Base-by-base conservation (phyloP, 352 stramenopile species). In the Halophytophthora batemanensis region DNA sequence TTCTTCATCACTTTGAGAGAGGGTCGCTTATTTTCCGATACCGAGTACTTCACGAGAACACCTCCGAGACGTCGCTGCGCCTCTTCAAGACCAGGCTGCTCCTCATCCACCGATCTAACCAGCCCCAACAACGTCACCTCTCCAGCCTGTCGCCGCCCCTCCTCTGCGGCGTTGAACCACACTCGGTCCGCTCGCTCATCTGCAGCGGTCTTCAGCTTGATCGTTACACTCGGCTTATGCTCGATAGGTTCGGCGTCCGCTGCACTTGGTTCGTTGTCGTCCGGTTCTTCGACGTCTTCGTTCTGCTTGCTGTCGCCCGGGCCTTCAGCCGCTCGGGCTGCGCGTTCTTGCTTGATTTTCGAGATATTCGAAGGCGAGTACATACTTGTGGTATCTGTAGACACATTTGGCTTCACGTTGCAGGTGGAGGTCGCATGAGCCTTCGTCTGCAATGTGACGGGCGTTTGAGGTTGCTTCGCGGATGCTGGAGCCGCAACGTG, bases 1-100 rank as follows among this genome's bases (percentile, higher is more conserved):
- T 64, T 62, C 11, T 61, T 66, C 41, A 61, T 36, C 0, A 10
- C 7, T 15, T 60, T 59, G 18, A 25, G 38, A 36, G 43, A 37
- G 7, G 44, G 44, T 6, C 44, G 39, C 45, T 48, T 64, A 14
- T 38, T 53, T 0, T 53, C 22, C 1, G 28, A 14, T 3, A 43
- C 17, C 0, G 6, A 23, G 37, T 35, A 39, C 19, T 59, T 54
- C 1, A 64, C 36, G 4, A 54, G 17, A 2, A 61, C 33, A 8
- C 45, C 41, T 0, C 19, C 19, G 0, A 59, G 18, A 0, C 31
- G 18, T 2, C 36, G 15, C 3, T 50, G 17, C 2, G 47, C 44
- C 35, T 52, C 43, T 0, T 42, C 40, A 0, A 64, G n/a, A 11
- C 13, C 19, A 19, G 37, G 61, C 6, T 49, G 3, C 28, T 59